Evolutionary conservation across 768 basidiomycete genomes (phyloP).

Genomic region (Boletus eberwhitei): DNA sequence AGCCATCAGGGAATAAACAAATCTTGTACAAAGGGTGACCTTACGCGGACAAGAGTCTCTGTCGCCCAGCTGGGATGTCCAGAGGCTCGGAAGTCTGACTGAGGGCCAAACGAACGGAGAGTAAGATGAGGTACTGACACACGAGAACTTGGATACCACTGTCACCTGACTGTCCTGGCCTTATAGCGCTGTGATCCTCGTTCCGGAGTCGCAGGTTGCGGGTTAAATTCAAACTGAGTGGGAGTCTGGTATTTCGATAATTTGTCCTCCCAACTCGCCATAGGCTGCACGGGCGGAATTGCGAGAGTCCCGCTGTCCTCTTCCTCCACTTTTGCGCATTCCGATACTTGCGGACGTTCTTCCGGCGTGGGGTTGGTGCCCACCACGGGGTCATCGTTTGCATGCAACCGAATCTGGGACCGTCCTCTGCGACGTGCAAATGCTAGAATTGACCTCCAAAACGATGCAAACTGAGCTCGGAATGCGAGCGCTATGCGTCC

Average conservation of each 20-base stretch:
- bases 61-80: slow-evolving; percentile 8
- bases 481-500: slow-evolving; percentile 1
- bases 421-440: not conserved
- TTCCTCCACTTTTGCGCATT: not conserved
- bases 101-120: not conserved
- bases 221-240: not conserved
- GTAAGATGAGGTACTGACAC: not conserved
- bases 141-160: too few species aligned
- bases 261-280: not conserved
- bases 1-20: not conserved
- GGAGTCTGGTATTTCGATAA: not conserved
- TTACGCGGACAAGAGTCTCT: slow-evolving; percentile 5
- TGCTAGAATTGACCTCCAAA: slow-evolving; percentile 3
- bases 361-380: too few species aligned
- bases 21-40: not conserved
- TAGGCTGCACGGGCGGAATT: not conserved
- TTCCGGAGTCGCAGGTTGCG: slow-evolving; percentile 6
- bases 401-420: not conserved
- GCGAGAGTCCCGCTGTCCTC: slow-evolving; percentile 1
- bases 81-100: not conserved
- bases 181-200: slow-evolving; percentile 11
- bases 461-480: not conserved
- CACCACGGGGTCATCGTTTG: not conserved
- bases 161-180: not conserved
- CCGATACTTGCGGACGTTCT: not conserved